These are phyloP conservation scores for Aureobasidium leucospermi DNA, from an alignment of 2,329 filamentous ascomycete genomes.

Conservation along the genomic window DNA sequence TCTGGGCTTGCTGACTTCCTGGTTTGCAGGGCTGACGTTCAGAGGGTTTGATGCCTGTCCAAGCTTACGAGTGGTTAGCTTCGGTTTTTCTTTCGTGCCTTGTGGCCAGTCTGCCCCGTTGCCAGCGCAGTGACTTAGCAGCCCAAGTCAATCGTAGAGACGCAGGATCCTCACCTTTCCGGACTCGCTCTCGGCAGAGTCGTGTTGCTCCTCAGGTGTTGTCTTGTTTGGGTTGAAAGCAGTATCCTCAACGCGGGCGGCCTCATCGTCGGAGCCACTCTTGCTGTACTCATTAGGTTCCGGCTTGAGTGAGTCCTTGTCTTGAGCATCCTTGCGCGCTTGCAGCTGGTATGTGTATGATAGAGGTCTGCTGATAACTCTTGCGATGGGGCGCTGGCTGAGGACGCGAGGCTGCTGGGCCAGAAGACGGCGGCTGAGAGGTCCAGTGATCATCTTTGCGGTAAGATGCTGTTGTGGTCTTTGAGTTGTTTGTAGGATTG, in stretches of 20 bases:
- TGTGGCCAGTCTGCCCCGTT: constrained; percentile 19
- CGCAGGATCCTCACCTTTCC: constrained; percentile 17
- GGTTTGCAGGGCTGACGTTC: constrained; percentile 55
- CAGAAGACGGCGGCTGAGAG: constrained; percentile 10
- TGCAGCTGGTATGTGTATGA: constrained; percentile 21
- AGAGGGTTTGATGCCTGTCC: constrained; percentile 38
- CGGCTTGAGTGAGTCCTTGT: constrained; percentile 56
- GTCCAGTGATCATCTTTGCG: constrained; percentile 4
- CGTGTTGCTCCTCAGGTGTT: constrained; percentile 54
- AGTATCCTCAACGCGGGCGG: constrained; percentile 48
- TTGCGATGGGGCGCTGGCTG: constrained; percentile 8
- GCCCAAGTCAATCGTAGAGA: background rate
- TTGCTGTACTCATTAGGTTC: constrained; percentile 60
- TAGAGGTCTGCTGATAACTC: constrained; percentile 9
- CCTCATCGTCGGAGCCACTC: constrained; percentile 55
- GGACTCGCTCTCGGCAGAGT: constrained; percentile 29
- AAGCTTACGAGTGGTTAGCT: constrained; percentile 8
- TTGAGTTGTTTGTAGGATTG: background rate
- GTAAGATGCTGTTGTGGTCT: background rate
- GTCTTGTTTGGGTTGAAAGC: constrained; percentile 66
- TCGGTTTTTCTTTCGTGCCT: constrained; percentile 15
- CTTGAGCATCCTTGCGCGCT: constrained; percentile 37
- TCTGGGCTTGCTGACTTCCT: constrained; percentile 47
- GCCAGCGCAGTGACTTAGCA: background rate
- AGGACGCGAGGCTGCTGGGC: constrained; percentile 11